Evolutionary conservation across 495 filamentous ascomycete genomes (phyloP).

Genomic region (Rusavskia elegans): DNA sequence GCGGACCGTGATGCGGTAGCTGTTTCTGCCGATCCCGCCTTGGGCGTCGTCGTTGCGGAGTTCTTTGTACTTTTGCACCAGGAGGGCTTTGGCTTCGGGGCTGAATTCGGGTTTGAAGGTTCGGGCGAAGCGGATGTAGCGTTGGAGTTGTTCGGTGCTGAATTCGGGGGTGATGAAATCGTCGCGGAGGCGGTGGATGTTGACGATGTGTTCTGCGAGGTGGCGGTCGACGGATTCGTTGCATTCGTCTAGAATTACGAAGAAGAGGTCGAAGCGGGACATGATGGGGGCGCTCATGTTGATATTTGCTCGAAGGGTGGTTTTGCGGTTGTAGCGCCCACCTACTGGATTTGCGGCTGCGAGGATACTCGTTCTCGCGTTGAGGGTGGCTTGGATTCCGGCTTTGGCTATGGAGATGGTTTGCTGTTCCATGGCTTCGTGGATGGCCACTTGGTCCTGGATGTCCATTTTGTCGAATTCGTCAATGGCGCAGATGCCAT

Average conservation of each 20-base stretch:
- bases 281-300: conserved; percentile 99
- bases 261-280: conserved; percentile 98
- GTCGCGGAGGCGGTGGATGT: conserved; percentile 82
- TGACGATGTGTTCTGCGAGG: conserved; percentile 86
- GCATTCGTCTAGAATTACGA: conserved; percentile 94
- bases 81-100: conserved; percentile 63
- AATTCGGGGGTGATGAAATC: conserved; percentile 82
- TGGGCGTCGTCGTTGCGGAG: conserved; percentile 87
- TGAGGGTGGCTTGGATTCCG: conserved; percentile 95
- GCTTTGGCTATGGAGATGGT: conserved; percentile 99
- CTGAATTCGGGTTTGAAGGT: conserved; percentile 93
- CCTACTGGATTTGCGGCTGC: conserved; percentile 94
- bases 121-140: conserved; percentile 90
- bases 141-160: conserved; percentile 89
- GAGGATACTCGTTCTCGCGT: conserved; percentile 86
- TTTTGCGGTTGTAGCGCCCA: conserved; percentile 91
- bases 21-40: conserved; percentile 81
- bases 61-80: conserved; percentile 94
- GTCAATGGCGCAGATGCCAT: conserved; percentile 94
- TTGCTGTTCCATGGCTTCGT: conserved; percentile 99
- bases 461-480: conserved; percentile 99
- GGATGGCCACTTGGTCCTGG: conserved; percentile 91
- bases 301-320: conserved; percentile 82
- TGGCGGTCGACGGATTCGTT: conserved; percentile 83
- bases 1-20: conserved; percentile 90